These are phyloP conservation scores for Spergularia marina DNA, from an alignment of 148 eudicot species.

Conservation along the genomic window DNA sequence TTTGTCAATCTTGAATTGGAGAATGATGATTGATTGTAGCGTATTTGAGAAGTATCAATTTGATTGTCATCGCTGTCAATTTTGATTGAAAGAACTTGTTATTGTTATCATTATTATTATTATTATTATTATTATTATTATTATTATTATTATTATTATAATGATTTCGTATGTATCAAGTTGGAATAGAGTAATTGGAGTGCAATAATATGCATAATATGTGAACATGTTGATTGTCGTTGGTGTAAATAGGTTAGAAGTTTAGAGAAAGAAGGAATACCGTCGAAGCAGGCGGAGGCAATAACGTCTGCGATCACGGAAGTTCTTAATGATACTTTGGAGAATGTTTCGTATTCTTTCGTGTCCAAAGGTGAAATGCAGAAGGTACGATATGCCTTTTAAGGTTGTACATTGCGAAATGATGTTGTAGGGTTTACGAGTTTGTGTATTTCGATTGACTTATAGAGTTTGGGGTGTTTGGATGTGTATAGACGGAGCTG, in stretches of 20 bases:
- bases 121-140: no score
- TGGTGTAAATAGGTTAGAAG: slow-evolving; percentile 48
- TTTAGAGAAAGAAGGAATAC: slow-evolving; percentile 77
- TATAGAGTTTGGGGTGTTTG: background rate
- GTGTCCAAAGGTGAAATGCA: slow-evolving; percentile 74
- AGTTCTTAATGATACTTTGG: slow-evolving; percentile 70
- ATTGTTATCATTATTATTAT: no score
- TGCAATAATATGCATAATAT: no score
- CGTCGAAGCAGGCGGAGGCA: slow-evolving; percentile 77
- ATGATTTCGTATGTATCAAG: no score
- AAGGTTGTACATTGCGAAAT: background rate
- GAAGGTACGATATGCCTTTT: slow-evolving; percentile 34
- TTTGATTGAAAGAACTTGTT: no score
- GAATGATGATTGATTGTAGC: no score
- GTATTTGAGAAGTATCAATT: no score
- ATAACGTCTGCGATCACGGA: slow-evolving; percentile 69
- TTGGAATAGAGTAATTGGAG: no score
- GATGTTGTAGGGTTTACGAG: background rate
- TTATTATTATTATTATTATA: no score
- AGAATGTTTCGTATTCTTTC: slow-evolving; percentile 55
- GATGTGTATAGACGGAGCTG: slow-evolving; percentile 42
- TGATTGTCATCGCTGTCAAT: no score
- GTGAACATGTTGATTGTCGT: background rate
- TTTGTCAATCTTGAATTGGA: no score
- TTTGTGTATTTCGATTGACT: slow-evolving; percentile 7